Base-by-base conservation (phyloP, 257 asterid species). In the Gentiana dahurica region DNA sequence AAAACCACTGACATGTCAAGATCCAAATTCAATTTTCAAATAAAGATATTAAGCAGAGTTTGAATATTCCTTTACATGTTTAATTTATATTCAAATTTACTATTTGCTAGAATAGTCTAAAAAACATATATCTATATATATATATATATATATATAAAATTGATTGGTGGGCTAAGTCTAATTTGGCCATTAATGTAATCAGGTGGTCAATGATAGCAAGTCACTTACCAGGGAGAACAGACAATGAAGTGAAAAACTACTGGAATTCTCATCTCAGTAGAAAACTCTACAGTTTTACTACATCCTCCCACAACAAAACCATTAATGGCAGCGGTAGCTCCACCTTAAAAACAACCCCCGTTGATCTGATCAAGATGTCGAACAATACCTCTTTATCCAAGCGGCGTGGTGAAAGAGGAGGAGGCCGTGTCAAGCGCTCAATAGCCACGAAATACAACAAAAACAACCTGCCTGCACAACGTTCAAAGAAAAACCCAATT, bases 181-280 rank as follows among this genome's bases (percentile, higher is more conserved):
- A 41, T 41, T 41, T 41, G 2, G 0, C 8, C 35, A 54, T 54
- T 43, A 6, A 12, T 15, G n/a, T n/a, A n/a, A 59, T 71, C 56
- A 83, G 87, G 80, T 80, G 92, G 87, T 80, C 87, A 8, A 44
- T 77, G 60, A 83, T 83, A 36, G 87, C 85, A 5, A 75, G 85
- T 69, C 73, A 70, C 36, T 72, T 83, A 35, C 81, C 83, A 0
- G 92, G 87, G 15, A 66, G 92, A 67, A 83, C 85, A 3, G 92
- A 80, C 61, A 83, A 83, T 47, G 87, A 80, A 54, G 76, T 79
- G 9, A 80, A 80, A 64, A 83, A 83, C 55, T 80, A 77, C 44
- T 83, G 87, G 92, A 83, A 77, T 66, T 77, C 92, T 46, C 81
- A 80, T 7, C 68, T 80, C 35, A 80, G 83, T 53, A 45, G 82